phyloP scores from a whole-genome alignment of 75 land plant genomes.

The Cryptomeria japonica region DNA sequence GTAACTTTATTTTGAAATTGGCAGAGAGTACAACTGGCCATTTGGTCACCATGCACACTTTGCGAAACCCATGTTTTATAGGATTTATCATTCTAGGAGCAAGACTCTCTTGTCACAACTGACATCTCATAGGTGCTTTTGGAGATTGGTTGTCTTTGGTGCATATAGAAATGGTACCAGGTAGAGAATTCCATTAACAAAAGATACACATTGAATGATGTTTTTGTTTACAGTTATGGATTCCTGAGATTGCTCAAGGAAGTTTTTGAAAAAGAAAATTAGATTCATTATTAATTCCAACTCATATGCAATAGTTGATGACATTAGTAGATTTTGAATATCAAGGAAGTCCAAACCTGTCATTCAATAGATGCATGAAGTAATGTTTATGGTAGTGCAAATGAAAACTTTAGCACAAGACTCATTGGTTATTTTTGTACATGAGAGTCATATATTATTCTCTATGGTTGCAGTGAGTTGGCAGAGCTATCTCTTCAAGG shows the following conservation, averaged over 20 bases:
- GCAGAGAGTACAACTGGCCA: neutral
- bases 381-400: neutral
- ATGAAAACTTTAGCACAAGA: neutral
- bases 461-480: slow-evolving; percentile 38
- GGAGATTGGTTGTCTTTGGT: neutral
- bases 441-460: neutral
- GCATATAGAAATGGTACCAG: neutral
- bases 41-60: neutral
- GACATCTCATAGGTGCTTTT: neutral
- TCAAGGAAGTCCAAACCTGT: neutral
- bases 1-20: too few species aligned
- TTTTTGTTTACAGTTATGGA: too few species aligned
- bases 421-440: neutral
- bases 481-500: slow-evolving; percentile 42
- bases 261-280: too few species aligned
- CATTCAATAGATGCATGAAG: neutral
- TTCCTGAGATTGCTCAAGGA: too few species aligned
- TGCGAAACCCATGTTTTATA: neutral
- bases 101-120: neutral
- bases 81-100: neutral
- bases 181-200: too few species aligned
- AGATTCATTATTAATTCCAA: neutral
- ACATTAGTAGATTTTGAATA: neutral
- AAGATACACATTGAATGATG: too few species aligned
- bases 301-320: neutral